phyloP scores from a whole-genome alignment of 2,329 filamentous ascomycete genomes.

The Penicillium sp. region DNA sequence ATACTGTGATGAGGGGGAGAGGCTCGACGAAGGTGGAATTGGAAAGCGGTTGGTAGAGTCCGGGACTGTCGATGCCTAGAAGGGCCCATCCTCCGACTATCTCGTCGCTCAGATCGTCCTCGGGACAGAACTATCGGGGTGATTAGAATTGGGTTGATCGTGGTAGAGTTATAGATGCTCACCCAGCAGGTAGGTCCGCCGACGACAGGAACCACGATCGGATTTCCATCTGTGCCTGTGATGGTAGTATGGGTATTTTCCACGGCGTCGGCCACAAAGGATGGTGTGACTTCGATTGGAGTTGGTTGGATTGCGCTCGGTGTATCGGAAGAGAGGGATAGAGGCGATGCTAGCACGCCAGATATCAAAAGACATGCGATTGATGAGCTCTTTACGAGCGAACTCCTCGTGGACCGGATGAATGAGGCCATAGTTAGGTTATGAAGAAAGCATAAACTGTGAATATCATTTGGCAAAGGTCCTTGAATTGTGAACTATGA shows the following conservation, averaged over 20 bases:
- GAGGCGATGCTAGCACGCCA: too few species aligned
- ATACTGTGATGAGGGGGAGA: not conserved
- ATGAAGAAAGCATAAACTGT: too few species aligned
- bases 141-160: not conserved
- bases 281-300: not conserved
- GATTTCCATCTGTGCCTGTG: not conserved
- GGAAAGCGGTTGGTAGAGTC: not conserved
- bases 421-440: too few species aligned
- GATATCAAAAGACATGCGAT: too few species aligned
- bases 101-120: not conserved
- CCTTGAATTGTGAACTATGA: too few species aligned
- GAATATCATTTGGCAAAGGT: too few species aligned
- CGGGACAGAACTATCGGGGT: not conserved
- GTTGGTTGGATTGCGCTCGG: too few species aligned
- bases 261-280: not conserved
- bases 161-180: not conserved
- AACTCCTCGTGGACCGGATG: too few species aligned
- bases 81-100: not conserved
- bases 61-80: not conserved
- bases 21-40: not conserved
- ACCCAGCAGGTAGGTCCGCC: constrained; percentile 2
- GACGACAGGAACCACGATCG: not conserved
- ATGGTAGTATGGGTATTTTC: constrained; percentile 1
- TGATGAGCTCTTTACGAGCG: too few species aligned
- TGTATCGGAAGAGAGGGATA: too few species aligned